Conservation (phyloP, 805 yeast species). For the Komagataella pastoris region DNA sequence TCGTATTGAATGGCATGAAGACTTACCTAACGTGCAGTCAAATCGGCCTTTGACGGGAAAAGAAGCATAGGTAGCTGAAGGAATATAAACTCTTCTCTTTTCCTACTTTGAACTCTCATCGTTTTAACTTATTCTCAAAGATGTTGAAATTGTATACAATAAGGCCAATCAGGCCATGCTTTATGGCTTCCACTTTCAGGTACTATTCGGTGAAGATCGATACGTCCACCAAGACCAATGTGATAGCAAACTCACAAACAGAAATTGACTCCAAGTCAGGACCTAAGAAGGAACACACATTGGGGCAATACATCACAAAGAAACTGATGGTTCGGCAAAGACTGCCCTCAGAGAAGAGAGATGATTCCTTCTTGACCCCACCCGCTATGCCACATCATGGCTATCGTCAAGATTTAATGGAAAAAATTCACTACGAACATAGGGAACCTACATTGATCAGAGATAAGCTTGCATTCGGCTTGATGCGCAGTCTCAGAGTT, state of each 20-base stretch:
- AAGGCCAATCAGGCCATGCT: not conserved
- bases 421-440: slow-evolving; percentile 33
- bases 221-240: not conserved
- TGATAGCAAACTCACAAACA: not conserved
- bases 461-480: slow-evolving; percentile 38
- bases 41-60: not conserved
- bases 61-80: not conserved
- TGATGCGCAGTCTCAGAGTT: slow-evolving; percentile 29
- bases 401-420: slow-evolving; percentile 22
- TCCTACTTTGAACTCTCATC: not conserved
- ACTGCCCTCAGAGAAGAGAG: slow-evolving; percentile 3
- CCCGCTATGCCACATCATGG: slow-evolving; percentile 31
- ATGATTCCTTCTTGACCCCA: slow-evolving; percentile 10
- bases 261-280: not conserved
- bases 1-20: not conserved
- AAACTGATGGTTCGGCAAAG: not conserved
- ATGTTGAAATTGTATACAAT: not conserved
- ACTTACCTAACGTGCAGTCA: too few species aligned
- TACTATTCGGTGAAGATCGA: not conserved
- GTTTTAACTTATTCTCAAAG: not conserved
- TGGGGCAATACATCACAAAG: not conserved
- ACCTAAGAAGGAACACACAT: not conserved
- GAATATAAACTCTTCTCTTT: not conserved
- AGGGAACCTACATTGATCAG: slow-evolving; percentile 30
- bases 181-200: not conserved